Evolutionary conservation across 495 filamentous ascomycete species (phyloP).

Genomic region (Ramalina intermedia): DNA sequence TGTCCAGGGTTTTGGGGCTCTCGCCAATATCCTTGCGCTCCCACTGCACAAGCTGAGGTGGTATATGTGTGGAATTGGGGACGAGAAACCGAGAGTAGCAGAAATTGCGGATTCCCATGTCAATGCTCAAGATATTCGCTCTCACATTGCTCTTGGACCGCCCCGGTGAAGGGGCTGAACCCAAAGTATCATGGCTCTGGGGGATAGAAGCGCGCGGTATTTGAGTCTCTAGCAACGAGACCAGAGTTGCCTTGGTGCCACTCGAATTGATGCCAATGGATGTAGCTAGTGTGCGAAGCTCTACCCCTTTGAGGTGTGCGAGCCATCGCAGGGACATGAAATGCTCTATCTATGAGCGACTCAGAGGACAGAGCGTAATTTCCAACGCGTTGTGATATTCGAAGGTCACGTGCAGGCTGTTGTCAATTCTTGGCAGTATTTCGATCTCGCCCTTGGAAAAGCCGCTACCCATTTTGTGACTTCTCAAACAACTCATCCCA

Average conservation of each 20-base stretch:
- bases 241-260: slow-evolving; percentile 34
- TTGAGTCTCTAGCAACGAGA: slow-evolving; percentile 8
- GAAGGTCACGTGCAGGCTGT: no score
- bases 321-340: slow-evolving; percentile 20
- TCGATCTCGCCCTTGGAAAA: not conserved
- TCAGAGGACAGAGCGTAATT: no score
- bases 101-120: slow-evolving; percentile 85
- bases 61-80: not conserved
- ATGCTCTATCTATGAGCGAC: no score
- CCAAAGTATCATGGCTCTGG: not conserved
- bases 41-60: slow-evolving; percentile 11
- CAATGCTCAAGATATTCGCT: slow-evolving; percentile 58
- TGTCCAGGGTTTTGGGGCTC: not conserved
- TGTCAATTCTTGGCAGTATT: not conserved
- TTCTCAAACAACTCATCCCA: no score
- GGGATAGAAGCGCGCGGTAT: slow-evolving; percentile 2
- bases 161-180: not conserved
- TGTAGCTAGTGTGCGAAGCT: slow-evolving; percentile 37
- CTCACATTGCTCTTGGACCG: not conserved
- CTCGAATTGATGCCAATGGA: slow-evolving; percentile 35
- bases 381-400: no score
- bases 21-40: not conserved
- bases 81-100: slow-evolving; percentile 52
- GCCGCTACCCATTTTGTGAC: no score
- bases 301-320: slow-evolving; percentile 24